Percentiles rank a stretch among this genome's conserved stretches.
Conservation (phyloP, 768 basidiomycete species). For the Cyclocybe cylindracea region DNA sequence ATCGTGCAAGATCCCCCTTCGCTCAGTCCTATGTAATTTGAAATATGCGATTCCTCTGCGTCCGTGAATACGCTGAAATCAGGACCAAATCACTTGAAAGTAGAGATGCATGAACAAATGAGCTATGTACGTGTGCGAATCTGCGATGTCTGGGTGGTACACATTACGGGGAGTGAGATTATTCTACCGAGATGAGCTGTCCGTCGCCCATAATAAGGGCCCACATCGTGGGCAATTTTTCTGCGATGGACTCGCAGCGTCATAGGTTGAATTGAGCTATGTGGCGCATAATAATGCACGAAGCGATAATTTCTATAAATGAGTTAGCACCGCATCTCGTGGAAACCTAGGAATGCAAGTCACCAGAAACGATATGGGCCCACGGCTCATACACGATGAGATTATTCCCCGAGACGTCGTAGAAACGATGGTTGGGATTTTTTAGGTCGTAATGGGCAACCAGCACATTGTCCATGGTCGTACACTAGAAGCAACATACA, state of each 20-base stretch:
- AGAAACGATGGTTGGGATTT: slow-evolving; percentile 52
- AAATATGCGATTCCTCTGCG: too few species aligned
- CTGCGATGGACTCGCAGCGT: not conserved
- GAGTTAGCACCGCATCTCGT: slow-evolving; percentile 1
- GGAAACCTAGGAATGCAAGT: not conserved
- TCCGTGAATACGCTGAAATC: too few species aligned
- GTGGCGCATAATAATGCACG: slow-evolving; percentile 65
- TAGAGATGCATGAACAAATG: too few species aligned
- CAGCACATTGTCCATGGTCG: slow-evolving; percentile 49
- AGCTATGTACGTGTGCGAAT: too few species aligned
- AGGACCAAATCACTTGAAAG: too few species aligned
- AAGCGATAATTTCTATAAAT: slow-evolving; percentile 53
- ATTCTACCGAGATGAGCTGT: not conserved
- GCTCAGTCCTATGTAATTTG: too few species aligned
- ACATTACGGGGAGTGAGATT: too few species aligned
- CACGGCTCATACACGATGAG: slow-evolving; percentile 60
- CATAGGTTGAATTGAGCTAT: slow-evolving; percentile 51
- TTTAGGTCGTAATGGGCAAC: slow-evolving; percentile 71
- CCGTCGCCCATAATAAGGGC: not conserved
- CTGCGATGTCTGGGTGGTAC: too few species aligned
- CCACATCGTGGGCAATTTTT: not conserved
- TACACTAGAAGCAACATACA: slow-evolving; percentile 41
- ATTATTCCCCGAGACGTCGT: slow-evolving; percentile 62
- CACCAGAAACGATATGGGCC: slow-evolving; percentile 54
- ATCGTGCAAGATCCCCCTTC: too few species aligned